Percentiles rank a stretch among this genome's conserved stretches.
phyloP scores from a whole-genome alignment of 1,284 basidiomycete species.

The Ustilago loliicola region DNA sequence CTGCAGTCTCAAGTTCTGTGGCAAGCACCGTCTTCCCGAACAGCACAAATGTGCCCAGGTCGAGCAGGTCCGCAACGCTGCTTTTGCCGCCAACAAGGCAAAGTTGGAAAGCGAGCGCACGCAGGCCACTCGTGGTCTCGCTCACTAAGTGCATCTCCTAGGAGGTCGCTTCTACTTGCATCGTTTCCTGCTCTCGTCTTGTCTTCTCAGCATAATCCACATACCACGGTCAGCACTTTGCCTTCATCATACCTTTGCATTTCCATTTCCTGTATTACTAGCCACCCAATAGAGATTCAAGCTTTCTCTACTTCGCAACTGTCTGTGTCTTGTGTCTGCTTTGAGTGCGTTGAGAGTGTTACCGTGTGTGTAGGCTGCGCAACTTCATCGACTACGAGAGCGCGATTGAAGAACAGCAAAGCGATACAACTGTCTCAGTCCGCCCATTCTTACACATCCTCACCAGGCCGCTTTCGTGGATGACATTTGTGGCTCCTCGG shows the following conservation, averaged over 20 bases:
- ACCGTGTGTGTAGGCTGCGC: no score
- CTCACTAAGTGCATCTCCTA: conserved; percentile 45
- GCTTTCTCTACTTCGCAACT: background rate
- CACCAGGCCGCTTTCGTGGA: no score
- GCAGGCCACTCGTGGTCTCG: conserved; percentile 64
- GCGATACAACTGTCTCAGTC: no score
- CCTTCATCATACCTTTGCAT: conserved; percentile 7
- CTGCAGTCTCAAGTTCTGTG: conserved; percentile 68
- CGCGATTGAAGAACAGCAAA: background rate
- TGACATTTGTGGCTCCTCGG: no score
- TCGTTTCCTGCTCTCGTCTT: conserved; percentile 3
- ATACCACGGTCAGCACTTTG: conserved; percentile 1
- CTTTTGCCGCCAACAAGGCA: conserved; percentile 69
- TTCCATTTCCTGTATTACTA: background rate
- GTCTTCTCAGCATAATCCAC: conserved; percentile 6
- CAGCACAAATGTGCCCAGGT: conserved; percentile 67
- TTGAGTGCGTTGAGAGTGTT: background rate
- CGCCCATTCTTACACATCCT: no score
- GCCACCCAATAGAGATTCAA: background rate
- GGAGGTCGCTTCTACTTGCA: background rate
- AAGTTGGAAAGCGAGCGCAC: conserved; percentile 69
- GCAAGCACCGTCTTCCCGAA: conserved; percentile 68
- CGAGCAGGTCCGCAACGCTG: conserved; percentile 65
- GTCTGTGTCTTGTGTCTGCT: background rate
- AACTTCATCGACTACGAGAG: no score